Percentiles rank a stretch among this genome's conserved stretches.
Evolutionary conservation across 768 basidiomycete species (phyloP).

Genomic region (Mrakia hoshinonis): DNA sequence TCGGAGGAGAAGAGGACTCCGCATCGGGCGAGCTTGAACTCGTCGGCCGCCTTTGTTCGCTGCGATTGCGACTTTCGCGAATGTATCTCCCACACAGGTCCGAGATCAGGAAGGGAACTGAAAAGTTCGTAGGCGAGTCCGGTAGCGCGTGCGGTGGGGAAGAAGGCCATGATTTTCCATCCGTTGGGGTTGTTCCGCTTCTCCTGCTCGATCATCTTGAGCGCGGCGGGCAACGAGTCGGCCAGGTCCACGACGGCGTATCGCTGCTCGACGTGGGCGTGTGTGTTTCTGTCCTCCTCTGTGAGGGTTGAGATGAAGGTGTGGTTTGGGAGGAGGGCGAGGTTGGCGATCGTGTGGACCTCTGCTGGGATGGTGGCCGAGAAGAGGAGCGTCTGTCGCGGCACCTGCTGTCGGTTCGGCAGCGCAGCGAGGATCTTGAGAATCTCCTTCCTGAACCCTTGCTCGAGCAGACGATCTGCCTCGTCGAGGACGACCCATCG

Average conservation of each 20-base stretch:
- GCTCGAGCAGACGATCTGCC: slow-evolving; percentile 36
- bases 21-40: slow-evolving; percentile 26
- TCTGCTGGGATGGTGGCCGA: slow-evolving; percentile 45
- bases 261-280: slow-evolving; percentile 54
- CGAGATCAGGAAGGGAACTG: slow-evolving; percentile 28
- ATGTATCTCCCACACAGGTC: slow-evolving; percentile 28
- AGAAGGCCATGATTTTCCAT: slow-evolving; percentile 52
- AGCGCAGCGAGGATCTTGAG: slow-evolving; percentile 28
- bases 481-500: slow-evolving; percentile 42
- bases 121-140: slow-evolving; percentile 43
- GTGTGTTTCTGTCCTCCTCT: slow-evolving; percentile 48
- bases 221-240: slow-evolving; percentile 44
- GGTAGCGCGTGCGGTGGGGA: slow-evolving; percentile 58
- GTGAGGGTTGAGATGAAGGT: slow-evolving; percentile 54
- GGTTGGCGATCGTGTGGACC: slow-evolving; percentile 44
- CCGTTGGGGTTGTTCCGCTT: slow-evolving; percentile 23
- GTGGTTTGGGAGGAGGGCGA: slow-evolving; percentile 39
- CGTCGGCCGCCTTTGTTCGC: slow-evolving; percentile 48
- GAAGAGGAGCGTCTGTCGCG: slow-evolving; percentile 46
- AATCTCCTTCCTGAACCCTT: slow-evolving; percentile 26
- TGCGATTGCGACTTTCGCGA: slow-evolving; percentile 47
- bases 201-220: slow-evolving; percentile 33
- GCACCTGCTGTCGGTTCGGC: slow-evolving; percentile 28
- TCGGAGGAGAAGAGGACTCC: slow-evolving; percentile 43
- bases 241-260: slow-evolving; percentile 45